Percentiles rank a stretch among this genome's conserved stretches.
Conservation (phyloP, 768 basidiomycete species). For the Amanita subjunquillea region DNA sequence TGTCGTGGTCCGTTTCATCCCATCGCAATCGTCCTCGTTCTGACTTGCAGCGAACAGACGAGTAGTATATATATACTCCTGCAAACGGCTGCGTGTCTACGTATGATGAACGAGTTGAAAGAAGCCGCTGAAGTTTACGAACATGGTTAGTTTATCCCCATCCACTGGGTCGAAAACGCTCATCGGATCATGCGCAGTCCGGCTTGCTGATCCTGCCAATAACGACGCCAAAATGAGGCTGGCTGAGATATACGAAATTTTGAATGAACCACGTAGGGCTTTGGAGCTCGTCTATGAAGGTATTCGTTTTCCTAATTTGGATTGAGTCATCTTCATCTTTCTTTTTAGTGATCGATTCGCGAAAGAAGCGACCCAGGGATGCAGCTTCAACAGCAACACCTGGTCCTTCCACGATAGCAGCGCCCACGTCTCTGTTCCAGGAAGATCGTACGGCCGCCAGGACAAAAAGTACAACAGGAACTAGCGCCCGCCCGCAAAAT, state of each 20-base stretch:
- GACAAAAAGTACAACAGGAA: conserved; percentile 18
- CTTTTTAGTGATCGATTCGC: conserved; percentile 45
- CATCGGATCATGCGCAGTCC: conserved; percentile 35
- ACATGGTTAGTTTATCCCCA: conserved; percentile 42
- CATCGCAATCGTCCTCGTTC: background rate
- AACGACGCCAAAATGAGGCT: conserved; percentile 84
- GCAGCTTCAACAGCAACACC: conserved; percentile 8
- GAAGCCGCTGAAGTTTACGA: conserved; percentile 81
- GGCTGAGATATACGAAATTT: conserved; percentile 82
- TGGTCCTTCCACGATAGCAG: conserved; percentile 10
- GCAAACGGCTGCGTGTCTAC: conserved; percentile 75
- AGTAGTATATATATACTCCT: conserved; percentile 61
- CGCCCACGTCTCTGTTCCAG: conserved; percentile 48
- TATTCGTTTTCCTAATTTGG: conserved; percentile 14
- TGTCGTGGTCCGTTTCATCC: conserved; percentile 42
- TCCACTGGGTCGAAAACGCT: background rate
- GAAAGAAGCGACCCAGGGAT: conserved; percentile 33
- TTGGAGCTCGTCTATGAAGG: conserved; percentile 81
- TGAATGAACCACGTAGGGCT: conserved; percentile 72
- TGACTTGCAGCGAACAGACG: conserved; percentile 37
- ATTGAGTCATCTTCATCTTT: background rate
- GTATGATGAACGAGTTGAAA: conserved; percentile 61
- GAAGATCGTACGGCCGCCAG: conserved; percentile 36
- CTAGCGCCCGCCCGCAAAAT: conserved; percentile 20
- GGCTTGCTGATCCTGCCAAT: conserved; percentile 61